Evolutionary conservation across 768 basidiomycete species (phyloP).

Genomic region (Hemileccinum impolitum): DNA sequence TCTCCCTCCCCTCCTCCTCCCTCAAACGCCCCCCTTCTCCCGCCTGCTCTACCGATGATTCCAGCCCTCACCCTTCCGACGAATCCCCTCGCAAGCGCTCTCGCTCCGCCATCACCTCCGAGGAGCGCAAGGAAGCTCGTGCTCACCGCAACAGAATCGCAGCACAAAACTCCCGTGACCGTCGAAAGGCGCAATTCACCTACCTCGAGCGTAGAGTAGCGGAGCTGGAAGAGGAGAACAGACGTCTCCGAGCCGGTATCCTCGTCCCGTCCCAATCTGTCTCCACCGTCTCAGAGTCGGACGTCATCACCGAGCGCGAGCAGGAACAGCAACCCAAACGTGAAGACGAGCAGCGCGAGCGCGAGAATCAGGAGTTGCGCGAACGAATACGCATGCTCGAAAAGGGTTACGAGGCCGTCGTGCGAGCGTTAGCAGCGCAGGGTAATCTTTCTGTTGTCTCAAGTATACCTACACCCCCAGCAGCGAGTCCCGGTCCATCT

Average conservation of each 20-base stretch:
- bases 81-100: constrained; percentile 72
- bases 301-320: constrained; percentile 23
- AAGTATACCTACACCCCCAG: constrained; percentile 12
- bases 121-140: constrained; percentile 83
- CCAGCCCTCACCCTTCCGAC: constrained; percentile 13
- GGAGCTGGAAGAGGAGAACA: constrained; percentile 83
- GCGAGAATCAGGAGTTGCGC: constrained; percentile 70
- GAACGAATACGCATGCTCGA: constrained; percentile 78
- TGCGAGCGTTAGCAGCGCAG: constrained; percentile 70
- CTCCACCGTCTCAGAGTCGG: constrained; percentile 14
- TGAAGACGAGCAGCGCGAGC: constrained; percentile 45
- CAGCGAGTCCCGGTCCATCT: constrained; percentile 12
- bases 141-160: constrained; percentile 92
- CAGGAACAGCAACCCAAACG: constrained; percentile 33
- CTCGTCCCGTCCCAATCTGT: constrained; percentile 22
- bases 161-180: constrained; percentile 89
- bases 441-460: constrained; percentile 31
- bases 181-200: constrained; percentile 79
- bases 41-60: constrained; percentile 15
- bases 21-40: constrained; percentile 30
- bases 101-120: constrained; percentile 58
- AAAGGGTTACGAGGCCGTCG: constrained; percentile 76
- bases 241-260: constrained; percentile 59
- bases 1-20: constrained; percentile 37
- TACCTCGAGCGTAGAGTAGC: constrained; percentile 63